Conservation (phyloP, 176 grass and related monocot species). For the Tillandsia leiboldiana region DNA sequence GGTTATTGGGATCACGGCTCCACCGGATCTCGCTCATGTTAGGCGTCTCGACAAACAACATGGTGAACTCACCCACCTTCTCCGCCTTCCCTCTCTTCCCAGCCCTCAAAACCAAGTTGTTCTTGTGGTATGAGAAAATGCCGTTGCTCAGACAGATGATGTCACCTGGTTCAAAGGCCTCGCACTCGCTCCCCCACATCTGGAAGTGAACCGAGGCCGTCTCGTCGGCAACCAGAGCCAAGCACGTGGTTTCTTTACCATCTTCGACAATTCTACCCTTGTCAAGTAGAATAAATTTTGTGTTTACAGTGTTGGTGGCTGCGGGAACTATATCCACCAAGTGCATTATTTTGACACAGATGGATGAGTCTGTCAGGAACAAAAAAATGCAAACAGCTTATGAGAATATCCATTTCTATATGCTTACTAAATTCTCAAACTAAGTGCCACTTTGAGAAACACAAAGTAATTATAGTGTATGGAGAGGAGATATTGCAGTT, state of each 20-base stretch:
- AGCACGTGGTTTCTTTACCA: conserved; percentile 40
- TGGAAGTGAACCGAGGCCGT: conserved; percentile 66
- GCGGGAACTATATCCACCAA: conserved; percentile 59
- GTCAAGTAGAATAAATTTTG: conserved; percentile 62
- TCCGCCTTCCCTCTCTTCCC: conserved; percentile 43
- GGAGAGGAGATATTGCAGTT: too few species aligned
- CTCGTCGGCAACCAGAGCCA: conserved; percentile 58
- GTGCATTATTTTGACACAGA: conserved; percentile 9
- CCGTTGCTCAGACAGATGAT: conserved; percentile 53
- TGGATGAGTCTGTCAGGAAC: conserved; percentile 5
- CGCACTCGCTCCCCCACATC: conserved; percentile 66
- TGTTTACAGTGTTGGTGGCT: conserved; percentile 62
- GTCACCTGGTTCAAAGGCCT: conserved; percentile 60
- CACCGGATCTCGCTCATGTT: conserved; percentile 82
- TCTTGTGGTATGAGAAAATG: conserved; percentile 69
- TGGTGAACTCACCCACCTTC: conserved; percentile 72
- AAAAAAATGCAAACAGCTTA: background rate
- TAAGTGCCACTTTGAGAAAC: too few species aligned
- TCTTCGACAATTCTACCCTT: conserved; percentile 20
- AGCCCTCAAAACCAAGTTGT: conserved; percentile 43
- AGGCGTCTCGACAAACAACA: conserved; percentile 74
- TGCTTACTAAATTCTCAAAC: background rate
- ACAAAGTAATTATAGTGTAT: too few species aligned
- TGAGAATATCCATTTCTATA: background rate
- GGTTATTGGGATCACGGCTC: conserved; percentile 23